Conservation (phyloP, 495 filamentous ascomycete genomes). For the Penicillium egyptiacum region DNA sequence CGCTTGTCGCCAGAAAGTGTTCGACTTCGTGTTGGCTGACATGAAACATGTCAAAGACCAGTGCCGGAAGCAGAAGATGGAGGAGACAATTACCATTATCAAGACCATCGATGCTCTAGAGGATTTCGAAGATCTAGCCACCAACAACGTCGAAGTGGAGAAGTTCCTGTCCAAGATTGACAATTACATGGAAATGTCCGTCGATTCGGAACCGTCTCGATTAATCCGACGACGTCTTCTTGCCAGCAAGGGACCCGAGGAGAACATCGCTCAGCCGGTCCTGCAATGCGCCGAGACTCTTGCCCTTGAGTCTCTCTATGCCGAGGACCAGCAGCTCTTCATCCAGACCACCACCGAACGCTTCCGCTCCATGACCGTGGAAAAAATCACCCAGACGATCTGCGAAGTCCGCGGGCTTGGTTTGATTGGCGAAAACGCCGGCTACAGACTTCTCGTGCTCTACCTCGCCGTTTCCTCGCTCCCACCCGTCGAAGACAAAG, state of each 20-base stretch:
- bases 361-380: constrained; percentile 37
- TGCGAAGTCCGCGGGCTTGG: constrained; percentile 36
- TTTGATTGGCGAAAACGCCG: constrained; percentile 32
- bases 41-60: constrained; percentile 43
- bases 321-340: constrained; percentile 45
- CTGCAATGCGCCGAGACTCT: constrained; percentile 41
- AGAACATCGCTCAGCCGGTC: constrained; percentile 33
- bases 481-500: constrained; percentile 41
- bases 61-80: constrained; percentile 43
- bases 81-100: constrained; percentile 43
- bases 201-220: constrained; percentile 38
- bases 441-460: constrained; percentile 38
- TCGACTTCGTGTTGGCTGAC: constrained; percentile 38
- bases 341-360: constrained; percentile 40
- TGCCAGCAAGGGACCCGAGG: constrained; percentile 34
- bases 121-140: constrained; percentile 46
- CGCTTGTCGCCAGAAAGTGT: constrained; percentile 37
- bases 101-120: constrained; percentile 47
- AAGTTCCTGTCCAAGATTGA: constrained; percentile 44
- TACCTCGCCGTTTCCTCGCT: constrained; percentile 40
- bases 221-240: constrained; percentile 43
- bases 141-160: constrained; percentile 39
- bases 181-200: constrained; percentile 40
- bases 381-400: constrained; percentile 32
- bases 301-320: constrained; percentile 40